A percentile compares a stretch with the other conserved stretches of the same genome.
Conservation (phyloP, 345 rosid species). For the Raphanus raphanistrum region DNA sequence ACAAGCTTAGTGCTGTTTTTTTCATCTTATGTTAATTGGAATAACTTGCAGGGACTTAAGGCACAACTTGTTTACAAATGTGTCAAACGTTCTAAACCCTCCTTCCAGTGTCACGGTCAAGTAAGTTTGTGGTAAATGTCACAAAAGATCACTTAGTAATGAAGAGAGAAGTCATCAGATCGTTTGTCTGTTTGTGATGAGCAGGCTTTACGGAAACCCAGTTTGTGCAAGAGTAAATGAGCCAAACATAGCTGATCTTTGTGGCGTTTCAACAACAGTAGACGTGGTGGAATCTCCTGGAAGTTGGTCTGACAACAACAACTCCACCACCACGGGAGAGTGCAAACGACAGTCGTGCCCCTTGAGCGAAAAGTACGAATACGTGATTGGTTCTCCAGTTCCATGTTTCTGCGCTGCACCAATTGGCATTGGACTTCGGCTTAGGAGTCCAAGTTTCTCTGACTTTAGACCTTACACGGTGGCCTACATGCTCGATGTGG, state of each 20-base stretch:
- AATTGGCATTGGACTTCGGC: conserved; percentile 41
- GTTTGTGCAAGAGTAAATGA: conserved; percentile 47
- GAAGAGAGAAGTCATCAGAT: not conserved
- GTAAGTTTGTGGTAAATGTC: conserved; percentile 35
- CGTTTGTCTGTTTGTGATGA: conserved; percentile 16
- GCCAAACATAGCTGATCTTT: conserved; percentile 40
- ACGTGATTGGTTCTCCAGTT: conserved; percentile 41
- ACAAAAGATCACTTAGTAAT: too few relatives aligned
- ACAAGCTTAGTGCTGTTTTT: not conserved
- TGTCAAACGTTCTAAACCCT: conserved; percentile 45
- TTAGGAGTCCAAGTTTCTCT: conserved; percentile 55
- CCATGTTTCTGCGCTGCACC: conserved; percentile 63
- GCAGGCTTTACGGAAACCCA: conserved; percentile 67
- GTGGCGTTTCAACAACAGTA: conserved; percentile 31
- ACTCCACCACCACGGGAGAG: conserved; percentile 1
- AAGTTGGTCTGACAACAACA: conserved; percentile 14
- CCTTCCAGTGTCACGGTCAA: conserved; percentile 53
- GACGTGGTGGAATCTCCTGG: conserved; percentile 36
- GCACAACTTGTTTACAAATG: conserved; percentile 49
- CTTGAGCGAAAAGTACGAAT: conserved; percentile 21
- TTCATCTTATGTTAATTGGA: not conserved
- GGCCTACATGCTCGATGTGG: conserved; percentile 25
- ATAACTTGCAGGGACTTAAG: conserved; percentile 52
- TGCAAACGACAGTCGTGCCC: conserved; percentile 52
- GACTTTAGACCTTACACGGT: conserved; percentile 46